Evolutionary conservation across 2,329 filamentous ascomycete genomes (phyloP), one percentile per base, ranked within the genome.

Genomic region (Fusarium setosum): DNA sequence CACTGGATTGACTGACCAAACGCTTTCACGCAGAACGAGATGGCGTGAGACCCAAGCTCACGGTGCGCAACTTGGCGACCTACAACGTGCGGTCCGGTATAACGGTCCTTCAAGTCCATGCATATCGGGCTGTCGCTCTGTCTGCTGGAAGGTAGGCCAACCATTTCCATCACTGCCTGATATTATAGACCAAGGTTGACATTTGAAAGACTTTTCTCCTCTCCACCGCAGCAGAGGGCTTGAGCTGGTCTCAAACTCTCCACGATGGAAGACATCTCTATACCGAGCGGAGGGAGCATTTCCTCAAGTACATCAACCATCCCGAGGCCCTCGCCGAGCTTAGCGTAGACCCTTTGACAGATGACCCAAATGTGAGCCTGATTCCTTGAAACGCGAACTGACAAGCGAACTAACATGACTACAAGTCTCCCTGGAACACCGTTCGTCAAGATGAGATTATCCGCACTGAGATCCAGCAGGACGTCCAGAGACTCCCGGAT

Each of bases 401-500:
- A 40, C 23, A 37, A 31, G 21, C 13, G 8, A 44, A 49, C 62
- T 72, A 24, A 70, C 44, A n/a, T 26, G 17, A 21, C n/a, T 15
- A 9, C 15, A 35, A 97, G 91, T 97, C 94, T 56, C 94, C 94
- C 20, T 98, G 95, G 94, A 90, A 92, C 75, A 90, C 90, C n/a
- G 83, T 96, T 31, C 90, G 93, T 42, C 87, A 90, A 70, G 95
- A 99, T 77, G 93, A 97, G 80, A 82, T 88, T 44, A 86, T 96
- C 31, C 88, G 95, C 63, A 88, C 90, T 49, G 96, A 99, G 77
- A 98, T 99, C 56, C 87, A 91, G 56, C 96, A 98, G 79, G 96
- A 99, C 80, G 94, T 99, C 17, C 92, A 96, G 70, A 87, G 96
- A 66, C 92, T 98, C 77, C 96, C 95, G 6, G 96, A 97, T 71